Conservation (phyloP, 352 stramenopile species). For the Phytophthora lateralis region DNA sequence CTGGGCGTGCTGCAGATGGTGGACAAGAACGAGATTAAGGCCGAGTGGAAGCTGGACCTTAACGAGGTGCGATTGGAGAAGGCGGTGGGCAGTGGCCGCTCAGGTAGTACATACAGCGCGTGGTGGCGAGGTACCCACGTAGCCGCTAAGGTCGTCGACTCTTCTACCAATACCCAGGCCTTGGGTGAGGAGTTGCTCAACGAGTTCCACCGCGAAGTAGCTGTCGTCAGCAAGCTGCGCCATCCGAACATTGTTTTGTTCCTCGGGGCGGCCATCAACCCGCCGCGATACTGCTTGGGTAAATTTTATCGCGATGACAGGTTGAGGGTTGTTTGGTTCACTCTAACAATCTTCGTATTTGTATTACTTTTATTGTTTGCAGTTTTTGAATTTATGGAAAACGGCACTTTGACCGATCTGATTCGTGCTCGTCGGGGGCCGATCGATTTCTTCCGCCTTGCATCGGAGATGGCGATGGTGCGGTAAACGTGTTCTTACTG, state of each 20-base stretch:
- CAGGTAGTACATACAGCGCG: constrained; percentile 79
- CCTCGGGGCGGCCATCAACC: constrained; percentile 76
- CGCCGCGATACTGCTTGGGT: constrained; percentile 84
- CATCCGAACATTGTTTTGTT: constrained; percentile 90
- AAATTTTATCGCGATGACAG: constrained; percentile 19
- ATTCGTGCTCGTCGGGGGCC: constrained; percentile 67
- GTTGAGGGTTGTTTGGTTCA: not conserved
- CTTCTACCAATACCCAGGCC: constrained; percentile 66
- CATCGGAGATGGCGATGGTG: constrained; percentile 83
- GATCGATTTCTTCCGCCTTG: constrained; percentile 84
- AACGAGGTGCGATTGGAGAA: constrained; percentile 76
- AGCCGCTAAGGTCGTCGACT: constrained; percentile 80
- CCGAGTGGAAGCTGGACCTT: constrained; percentile 82
- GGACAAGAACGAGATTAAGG: constrained; percentile 86
- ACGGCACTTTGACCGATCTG: constrained; percentile 84
- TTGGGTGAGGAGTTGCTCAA: constrained; percentile 83
- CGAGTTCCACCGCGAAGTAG: constrained; percentile 86
- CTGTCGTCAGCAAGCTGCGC: constrained; percentile 84
- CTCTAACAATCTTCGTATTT: not conserved
- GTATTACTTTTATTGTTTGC: not conserved
- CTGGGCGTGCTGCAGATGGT: constrained; percentile 81
- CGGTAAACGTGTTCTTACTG: not conserved
- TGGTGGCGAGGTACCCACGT: constrained; percentile 84
- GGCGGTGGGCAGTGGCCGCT: constrained; percentile 71
- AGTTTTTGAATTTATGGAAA: constrained; percentile 91